Base-by-base conservation (phyloP, 2,329 filamentous ascomycete genomes). In the Boeremia exigua region DNA sequence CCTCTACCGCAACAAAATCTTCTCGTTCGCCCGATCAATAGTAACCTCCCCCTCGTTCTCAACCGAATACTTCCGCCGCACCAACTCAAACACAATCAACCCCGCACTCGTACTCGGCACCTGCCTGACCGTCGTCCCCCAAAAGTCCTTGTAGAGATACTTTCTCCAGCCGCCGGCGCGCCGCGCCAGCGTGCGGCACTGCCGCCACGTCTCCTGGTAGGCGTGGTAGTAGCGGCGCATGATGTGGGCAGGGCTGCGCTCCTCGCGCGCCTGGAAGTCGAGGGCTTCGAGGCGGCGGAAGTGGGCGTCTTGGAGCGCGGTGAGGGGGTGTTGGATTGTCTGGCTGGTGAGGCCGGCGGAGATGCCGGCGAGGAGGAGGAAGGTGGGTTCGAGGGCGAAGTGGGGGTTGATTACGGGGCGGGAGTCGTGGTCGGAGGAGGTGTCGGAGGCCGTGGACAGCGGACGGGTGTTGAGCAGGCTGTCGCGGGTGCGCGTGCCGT, bases 81-180 rank as follows among this genome's bases (percentile, higher is more conserved):
- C 86, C 39, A 93, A 70, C 75, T 93, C 90, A 70, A 93, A 93
- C 17, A 91, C 90, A 62, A 93, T 90, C 56, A 93, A 71, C 0
- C 89, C 90, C 0, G 89, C 89, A 56, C 87, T 89, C 2, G 90
- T 92, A 69, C 88, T 90, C 0, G 90, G 90, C 2, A 91, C 88
- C 74, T 92, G 89, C 5, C 88, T 80, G 48, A 92, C 82, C 0
- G 89, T 89, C 49, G 83, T 87, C 83, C 84, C 85, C 81, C 88
- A 86, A 71, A 92, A 92, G 11, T 86, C 88, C 5, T 84, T 80
- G 68, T 89, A 93, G 6, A 92, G 74, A 83, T 88, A 92, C 12
- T 77, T 79, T 19, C 80, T 70, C 72, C 88, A 80, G 0, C 83
- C 82, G 14, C 83, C 80, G 0, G 84, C 82, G 48, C 87, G 82